Evolutionary conservation across 75 land plant species (phyloP), one percentile per base, ranked within the genome.

Genomic region (Cupressus sempervirens): DNA sequence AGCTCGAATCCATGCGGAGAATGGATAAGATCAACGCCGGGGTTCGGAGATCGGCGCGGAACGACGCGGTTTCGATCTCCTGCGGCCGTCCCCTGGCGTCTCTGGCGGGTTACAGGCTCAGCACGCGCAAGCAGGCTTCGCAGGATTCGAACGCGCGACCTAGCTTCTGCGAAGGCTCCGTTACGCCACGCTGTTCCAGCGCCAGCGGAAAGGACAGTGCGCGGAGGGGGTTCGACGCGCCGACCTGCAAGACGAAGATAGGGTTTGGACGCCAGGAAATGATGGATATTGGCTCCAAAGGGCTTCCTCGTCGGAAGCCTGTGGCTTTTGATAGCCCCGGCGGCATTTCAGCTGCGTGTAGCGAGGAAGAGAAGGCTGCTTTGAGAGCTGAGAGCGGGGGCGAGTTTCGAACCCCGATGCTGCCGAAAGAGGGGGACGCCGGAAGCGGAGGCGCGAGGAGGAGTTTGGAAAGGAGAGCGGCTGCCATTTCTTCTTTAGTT

Each of bases 321-420:
- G 80, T 76, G n/a, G 20, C 80, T 1, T 26, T 76, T 1, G 79
- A 76, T 18, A 15, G 79, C 7, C 79, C 43, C 20, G 23, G 41
- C 23, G 11, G 52, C 1, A 50, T 50, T 0, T 14, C 52, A 11
- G 13, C 12, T 14, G 52, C 12, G 1, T 50, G 52, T 50, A 36
- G 76, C 40, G 46, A 68, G 30, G 72, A n/a, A 68, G 72, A 68
- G 0, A 68, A 68, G 23, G 34, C 10, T 68, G 29, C 45, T n/a
- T 7, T 75, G 16, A 77, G 46, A 38, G 41, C 8, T 7, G 29
- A 41, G n/a, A 76, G 46, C 7, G 46, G 76, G 3, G 76, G 76
- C 6, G 76, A 77, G 80, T 77, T 77, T 65, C 87, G 81, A 62
- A 85, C 82, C 26, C 93, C 94, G 26, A 93, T 89, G 86, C 88